Percentiles rank a stretch among this genome's conserved stretches.
Evolutionary conservation across 2,329 filamentous ascomycete genomes (phyloP).

Genomic region (Beauveria varroae): DNA sequence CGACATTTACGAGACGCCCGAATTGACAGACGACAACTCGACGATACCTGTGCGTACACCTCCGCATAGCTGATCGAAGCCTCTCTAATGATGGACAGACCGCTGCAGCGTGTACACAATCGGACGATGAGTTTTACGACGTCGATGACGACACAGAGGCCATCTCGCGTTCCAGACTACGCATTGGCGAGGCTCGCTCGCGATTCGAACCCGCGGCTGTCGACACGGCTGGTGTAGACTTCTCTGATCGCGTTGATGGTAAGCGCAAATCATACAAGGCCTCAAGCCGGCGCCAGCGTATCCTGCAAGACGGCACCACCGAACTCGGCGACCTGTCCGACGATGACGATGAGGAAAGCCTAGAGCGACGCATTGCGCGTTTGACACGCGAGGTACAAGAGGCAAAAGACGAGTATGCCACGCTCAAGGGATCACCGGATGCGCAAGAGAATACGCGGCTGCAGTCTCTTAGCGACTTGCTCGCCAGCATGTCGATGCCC

Average conservation of each 20-base stretch:
- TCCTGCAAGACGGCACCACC: constrained; percentile 54
- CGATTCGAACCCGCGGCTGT: constrained; percentile 70
- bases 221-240: constrained; percentile 72
- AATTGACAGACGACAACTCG: constrained; percentile 82
- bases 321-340: constrained; percentile 71
- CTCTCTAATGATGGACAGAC: constrained; percentile 33
- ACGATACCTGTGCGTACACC: constrained; percentile 61
- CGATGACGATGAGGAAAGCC: constrained; percentile 62
- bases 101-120: constrained; percentile 47
- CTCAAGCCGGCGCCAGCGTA: constrained; percentile 58
- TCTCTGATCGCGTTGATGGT: constrained; percentile 78
- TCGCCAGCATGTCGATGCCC: constrained; percentile 55
- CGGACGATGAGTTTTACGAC: constrained; percentile 56
- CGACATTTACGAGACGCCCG: constrained; percentile 94
- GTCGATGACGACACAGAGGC: constrained; percentile 55
- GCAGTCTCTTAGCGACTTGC: constrained; percentile 59
- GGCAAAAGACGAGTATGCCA: constrained; percentile 55
- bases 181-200: constrained; percentile 70
- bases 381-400: constrained; percentile 77
- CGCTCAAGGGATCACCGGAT: constrained; percentile 42
- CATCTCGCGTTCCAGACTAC: constrained; percentile 70
- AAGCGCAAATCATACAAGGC: constrained; percentile 80
- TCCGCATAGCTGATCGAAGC: constrained; percentile 3
- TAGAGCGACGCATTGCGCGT: constrained; percentile 73
- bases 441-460: constrained; percentile 30